A percentile compares a stretch with the other conserved stretches of the same genome.
These are phyloP conservation scores for Oryza glumipatula DNA, from an alignment of 176 grass and related monocot species.

Conservation along the genomic window DNA sequence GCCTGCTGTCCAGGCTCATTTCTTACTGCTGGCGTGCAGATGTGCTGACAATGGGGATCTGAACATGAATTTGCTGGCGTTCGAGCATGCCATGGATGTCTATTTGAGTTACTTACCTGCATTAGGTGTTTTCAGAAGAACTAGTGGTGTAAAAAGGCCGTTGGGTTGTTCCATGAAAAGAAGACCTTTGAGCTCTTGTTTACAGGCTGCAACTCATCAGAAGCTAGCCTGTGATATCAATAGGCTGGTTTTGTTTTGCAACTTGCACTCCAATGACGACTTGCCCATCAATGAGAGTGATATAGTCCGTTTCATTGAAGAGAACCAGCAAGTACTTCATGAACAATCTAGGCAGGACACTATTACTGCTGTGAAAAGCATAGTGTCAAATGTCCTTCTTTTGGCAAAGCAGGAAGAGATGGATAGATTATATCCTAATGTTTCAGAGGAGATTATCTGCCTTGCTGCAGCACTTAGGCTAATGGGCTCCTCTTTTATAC, in stretches of 20 bases:
- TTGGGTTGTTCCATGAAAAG: not conserved
- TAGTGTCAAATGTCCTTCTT: constrained; percentile 36
- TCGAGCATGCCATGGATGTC: constrained; percentile 29
- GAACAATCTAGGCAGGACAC: constrained; percentile 46
- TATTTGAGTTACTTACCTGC: constrained; percentile 38
- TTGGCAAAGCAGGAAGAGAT: constrained; percentile 30
- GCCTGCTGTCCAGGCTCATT: constrained; percentile 28
- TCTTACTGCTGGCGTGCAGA: constrained; percentile 44
- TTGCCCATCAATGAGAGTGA: constrained; percentile 21
- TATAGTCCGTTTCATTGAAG: constrained; percentile 34
- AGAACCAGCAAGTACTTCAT: constrained; percentile 48
- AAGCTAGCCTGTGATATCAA: constrained; percentile 40
- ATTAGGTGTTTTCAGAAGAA: constrained; percentile 30
- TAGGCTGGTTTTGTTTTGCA: constrained; percentile 47
- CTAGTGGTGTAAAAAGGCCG: not conserved
- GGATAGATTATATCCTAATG: constrained; percentile 2
- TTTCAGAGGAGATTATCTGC: constrained; percentile 50
- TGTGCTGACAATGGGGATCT: constrained; percentile 21
- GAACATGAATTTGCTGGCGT: constrained; percentile 11
- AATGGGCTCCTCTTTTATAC: constrained; percentile 36
- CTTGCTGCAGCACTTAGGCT: constrained; percentile 50
- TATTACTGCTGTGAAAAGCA: constrained; percentile 21
- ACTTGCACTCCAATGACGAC: constrained; percentile 23
- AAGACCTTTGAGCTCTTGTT: not conserved
- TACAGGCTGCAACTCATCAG: constrained; percentile 23